Evolutionary conservation across 139 green algal species (phyloP).

Genomic region (Coelastrella sp.): DNA sequence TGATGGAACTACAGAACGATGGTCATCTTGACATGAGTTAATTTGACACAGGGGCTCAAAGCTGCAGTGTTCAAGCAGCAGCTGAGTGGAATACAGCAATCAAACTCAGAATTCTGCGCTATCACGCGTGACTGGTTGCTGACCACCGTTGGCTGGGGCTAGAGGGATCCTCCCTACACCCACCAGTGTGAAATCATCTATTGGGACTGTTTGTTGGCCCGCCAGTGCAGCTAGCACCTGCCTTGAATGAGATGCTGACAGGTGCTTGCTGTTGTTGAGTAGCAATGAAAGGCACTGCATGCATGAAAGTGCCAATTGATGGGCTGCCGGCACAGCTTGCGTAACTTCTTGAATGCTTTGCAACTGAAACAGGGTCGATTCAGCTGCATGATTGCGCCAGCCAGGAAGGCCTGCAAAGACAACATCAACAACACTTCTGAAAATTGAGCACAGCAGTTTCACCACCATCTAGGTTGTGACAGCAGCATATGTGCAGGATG

Average conservation of each 20-base stretch:
- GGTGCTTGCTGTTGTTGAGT: slow-evolving; percentile 14
- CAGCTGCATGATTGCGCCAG: not conserved
- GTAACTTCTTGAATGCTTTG: not conserved
- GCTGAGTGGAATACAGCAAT: too few species aligned
- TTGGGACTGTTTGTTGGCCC: not conserved
- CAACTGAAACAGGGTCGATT: not conserved
- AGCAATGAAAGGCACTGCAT: slow-evolving; percentile 30
- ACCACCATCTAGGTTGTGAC: too few species aligned
- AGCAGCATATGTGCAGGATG: too few species aligned
- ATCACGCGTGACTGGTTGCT: too few species aligned
- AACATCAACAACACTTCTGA: too few species aligned
- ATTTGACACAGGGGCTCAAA: too few species aligned
- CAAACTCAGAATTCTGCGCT: too few species aligned
- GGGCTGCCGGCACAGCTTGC: slow-evolving; percentile 3
- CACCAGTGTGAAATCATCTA: not conserved
- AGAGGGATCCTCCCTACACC: not conserved
- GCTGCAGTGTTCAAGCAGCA: too few species aligned
- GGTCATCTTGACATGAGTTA: too few species aligned
- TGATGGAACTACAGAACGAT: too few species aligned
- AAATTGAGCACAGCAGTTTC: too few species aligned
- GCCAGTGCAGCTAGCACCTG: slow-evolving; percentile 7
- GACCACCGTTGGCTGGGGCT: too few species aligned
- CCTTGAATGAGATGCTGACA: not conserved
- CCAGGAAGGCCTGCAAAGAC: slow-evolving; percentile 9
- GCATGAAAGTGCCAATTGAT: slow-evolving; percentile 3